These are phyloP conservation scores for Myxozyma geophila DNA, from an alignment of 805 yeast genomes.

Conservation along the genomic window DNA sequence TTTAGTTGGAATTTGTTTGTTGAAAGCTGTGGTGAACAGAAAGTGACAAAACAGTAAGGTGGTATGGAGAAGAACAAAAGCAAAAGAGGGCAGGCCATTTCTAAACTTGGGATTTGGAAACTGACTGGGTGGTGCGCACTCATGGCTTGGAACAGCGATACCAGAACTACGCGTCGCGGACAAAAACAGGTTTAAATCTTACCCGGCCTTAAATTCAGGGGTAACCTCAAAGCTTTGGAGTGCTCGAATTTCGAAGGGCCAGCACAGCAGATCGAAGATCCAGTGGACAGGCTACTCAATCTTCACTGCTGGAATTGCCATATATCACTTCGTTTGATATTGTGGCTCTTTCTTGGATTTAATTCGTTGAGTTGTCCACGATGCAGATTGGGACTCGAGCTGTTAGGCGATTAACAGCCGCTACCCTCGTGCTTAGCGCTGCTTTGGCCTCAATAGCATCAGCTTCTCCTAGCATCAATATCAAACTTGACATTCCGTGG, in stretches of 20 bases:
- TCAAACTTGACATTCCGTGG: constrained; percentile 29
- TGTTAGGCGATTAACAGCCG: neutral
- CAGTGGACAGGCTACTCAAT: neutral
- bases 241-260: neutral
- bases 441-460: neutral
- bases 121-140: too few species aligned
- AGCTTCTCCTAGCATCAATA: constrained; percentile 22
- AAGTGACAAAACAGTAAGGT: neutral
- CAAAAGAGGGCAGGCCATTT: neutral
- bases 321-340: too few species aligned
- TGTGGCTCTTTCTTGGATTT: neutral
- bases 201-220: constrained; percentile 10
- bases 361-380: neutral
- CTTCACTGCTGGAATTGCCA: too few species aligned
- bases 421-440: neutral
- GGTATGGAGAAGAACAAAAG: neutral
- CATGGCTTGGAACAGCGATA: too few species aligned
- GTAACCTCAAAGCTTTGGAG: neutral
- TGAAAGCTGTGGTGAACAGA: neutral
- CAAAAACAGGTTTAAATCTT: neutral
- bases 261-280: neutral
- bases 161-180: too few species aligned
- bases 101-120: too few species aligned
- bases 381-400: neutral
- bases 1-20: neutral